Percentiles rank a stretch among this genome's conserved stretches.
phyloP scores from a whole-genome alignment of 2,329 filamentous ascomycete species.

The Colletotrichum sp. region DNA sequence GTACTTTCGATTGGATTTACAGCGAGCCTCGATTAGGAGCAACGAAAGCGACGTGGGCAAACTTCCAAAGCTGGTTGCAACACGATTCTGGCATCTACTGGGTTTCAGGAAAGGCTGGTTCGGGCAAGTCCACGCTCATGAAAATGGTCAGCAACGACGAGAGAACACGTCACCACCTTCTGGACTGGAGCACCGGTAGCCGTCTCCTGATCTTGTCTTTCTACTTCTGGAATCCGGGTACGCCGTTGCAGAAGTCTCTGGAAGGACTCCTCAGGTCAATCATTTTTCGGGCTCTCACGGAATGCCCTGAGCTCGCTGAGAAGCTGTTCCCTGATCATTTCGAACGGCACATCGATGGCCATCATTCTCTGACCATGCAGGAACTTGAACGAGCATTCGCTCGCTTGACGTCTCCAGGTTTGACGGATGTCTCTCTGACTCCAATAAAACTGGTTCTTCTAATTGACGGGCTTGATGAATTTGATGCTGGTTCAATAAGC shows the following conservation, averaged over 20 bases:
- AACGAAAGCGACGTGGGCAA: rapidly evolving
- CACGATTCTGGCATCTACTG: rapidly evolving
- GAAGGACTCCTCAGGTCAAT: rapidly evolving
- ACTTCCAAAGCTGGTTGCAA: background rate
- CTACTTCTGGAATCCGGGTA: background rate
- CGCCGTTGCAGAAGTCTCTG: rapidly evolving
- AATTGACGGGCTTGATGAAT: background rate
- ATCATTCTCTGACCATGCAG: too few species aligned
- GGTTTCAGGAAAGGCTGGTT: background rate
- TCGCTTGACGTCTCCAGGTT: too few species aligned
- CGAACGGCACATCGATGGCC: too few species aligned
- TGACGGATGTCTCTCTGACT: too few species aligned
- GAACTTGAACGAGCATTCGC: too few species aligned
- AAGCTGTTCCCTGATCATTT: rapidly evolving
- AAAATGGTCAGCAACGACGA: background rate
- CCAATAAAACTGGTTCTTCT: too few species aligned
- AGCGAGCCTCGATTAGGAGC: rapidly evolving
- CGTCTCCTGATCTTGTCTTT: background rate
- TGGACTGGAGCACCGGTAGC: too few species aligned
- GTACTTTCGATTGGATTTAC: background rate
- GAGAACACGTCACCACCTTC: too few species aligned
- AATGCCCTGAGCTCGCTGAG: background rate
- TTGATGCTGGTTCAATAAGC: background rate
- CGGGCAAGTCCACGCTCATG: background rate
- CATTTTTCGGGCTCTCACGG: background rate